Evolutionary conservation across 768 basidiomycete genomes (phyloP).

Genomic region (Tylopilus felleus): DNA sequence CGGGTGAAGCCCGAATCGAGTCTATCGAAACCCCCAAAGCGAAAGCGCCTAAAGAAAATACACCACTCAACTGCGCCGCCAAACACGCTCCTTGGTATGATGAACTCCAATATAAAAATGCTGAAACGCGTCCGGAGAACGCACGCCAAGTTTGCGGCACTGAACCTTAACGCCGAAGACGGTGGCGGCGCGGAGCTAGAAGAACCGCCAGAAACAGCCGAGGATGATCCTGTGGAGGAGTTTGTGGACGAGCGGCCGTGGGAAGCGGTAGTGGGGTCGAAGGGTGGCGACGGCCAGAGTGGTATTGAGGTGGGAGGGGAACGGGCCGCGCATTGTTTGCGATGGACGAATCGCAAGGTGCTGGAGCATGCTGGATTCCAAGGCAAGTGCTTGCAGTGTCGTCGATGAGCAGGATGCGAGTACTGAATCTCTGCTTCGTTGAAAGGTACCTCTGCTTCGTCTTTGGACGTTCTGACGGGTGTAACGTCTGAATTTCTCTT

Average conservation of each 20-base stretch:
- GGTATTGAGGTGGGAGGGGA: slow-evolving; percentile 56
- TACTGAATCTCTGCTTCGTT: slow-evolving; percentile 5
- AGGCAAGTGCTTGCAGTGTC: slow-evolving; percentile 46
- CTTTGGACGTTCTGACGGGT: slow-evolving; percentile 73
- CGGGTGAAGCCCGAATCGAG: slow-evolving; percentile 14
- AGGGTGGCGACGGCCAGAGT: slow-evolving; percentile 4
- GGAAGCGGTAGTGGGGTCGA: slow-evolving; percentile 32
- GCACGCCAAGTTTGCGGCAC: slow-evolving; percentile 64
- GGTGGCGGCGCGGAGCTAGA: slow-evolving; percentile 36
- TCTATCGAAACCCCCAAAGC: slow-evolving; percentile 12
- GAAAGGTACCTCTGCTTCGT: slow-evolving; percentile 67
- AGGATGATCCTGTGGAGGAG: slow-evolving; percentile 27
- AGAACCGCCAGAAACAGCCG: slow-evolving; percentile 32
- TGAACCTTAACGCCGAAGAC: slow-evolving; percentile 39
- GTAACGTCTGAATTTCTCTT: slow-evolving; percentile 78
- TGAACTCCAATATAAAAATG: slow-evolving; percentile 76
- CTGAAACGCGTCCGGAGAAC: slow-evolving; percentile 70
- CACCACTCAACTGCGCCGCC: slow-evolving; percentile 23
- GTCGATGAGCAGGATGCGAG: neutral
- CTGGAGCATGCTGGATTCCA: slow-evolving; percentile 92
- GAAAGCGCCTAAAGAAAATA: slow-evolving; percentile 26
- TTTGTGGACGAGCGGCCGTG: slow-evolving; percentile 62
- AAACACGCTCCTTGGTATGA: slow-evolving; percentile 56
- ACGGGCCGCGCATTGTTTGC: slow-evolving; percentile 60
- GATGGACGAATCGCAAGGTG: slow-evolving; percentile 72